Conservation (phyloP, 1,284 basidiomycete genomes). For the Somion occarium region DNA sequence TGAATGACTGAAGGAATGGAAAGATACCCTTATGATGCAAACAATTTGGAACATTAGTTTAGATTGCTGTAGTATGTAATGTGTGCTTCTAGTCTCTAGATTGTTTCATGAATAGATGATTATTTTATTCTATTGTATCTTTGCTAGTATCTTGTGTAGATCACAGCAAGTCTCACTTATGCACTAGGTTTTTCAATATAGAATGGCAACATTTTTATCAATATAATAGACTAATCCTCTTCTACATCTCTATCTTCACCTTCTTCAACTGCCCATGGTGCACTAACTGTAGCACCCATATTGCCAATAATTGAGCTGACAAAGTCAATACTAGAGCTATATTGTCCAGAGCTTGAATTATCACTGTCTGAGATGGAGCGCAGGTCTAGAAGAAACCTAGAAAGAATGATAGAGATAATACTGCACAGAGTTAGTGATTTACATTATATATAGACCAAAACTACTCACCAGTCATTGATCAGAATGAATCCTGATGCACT, state of each 20-base stretch:
- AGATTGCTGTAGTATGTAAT: too few relatives aligned
- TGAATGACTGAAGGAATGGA: too few relatives aligned
- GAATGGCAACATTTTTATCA: too few relatives aligned
- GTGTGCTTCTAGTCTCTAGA: too few relatives aligned
- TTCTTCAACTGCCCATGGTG: background rate
- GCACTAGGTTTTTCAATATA: too few relatives aligned
- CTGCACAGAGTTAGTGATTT: background rate
- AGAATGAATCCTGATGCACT: background rate
- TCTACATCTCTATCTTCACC: background rate
- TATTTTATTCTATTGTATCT: too few relatives aligned
- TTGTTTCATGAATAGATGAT: too few relatives aligned
- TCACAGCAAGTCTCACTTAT: too few relatives aligned
- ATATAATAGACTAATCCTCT: too few relatives aligned
- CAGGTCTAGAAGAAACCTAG: background rate
- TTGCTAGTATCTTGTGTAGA: too few relatives aligned
- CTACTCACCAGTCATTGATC: background rate
- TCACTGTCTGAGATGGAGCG: background rate
- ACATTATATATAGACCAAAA: background rate
- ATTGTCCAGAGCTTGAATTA: background rate
- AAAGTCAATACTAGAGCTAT: background rate
- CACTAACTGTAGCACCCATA: background rate
- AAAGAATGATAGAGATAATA: background rate
- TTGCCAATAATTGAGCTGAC: background rate
- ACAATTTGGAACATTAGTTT: too few relatives aligned
- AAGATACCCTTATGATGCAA: too few relatives aligned